Evolutionary conservation across 768 basidiomycete species (phyloP), one percentile per base, ranked within the genome.

Genomic region (Tulasnella sp.): DNA sequence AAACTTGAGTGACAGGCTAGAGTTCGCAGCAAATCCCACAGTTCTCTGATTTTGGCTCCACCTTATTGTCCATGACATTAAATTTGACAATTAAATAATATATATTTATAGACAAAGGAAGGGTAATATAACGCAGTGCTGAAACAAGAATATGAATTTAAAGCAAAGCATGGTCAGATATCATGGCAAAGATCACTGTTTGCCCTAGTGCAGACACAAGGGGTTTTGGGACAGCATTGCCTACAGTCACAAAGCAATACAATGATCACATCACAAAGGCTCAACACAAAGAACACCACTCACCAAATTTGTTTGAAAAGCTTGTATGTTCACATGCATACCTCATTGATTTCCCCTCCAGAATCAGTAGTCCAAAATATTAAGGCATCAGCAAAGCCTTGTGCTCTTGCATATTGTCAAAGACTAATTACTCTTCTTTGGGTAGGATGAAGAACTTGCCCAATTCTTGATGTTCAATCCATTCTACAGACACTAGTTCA

Each of bases 321-420:
- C 77, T 77, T 9, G 11, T 5, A 23, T 2, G 3, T 75, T 67
- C 42, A 26, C 2, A 51, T 20, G 86, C 89, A 78, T 78, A 93
- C 93, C 79, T 92, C 90, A 0, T 85, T 82, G 3, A 81, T 77
- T 5, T 82, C 5, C 2, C 13, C 29, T 29, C 13, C 29, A 67
- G 61, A 81, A 44, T 88, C 86, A 3, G 82, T 84, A 0, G 91
- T 91, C 70, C 86, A 80, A 78, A 94, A 92, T 20, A 86, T 79
- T 79, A 92, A 93, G 46, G 84, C 55, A 79, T 94, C 93, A 0
- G 92, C 91, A 80, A 94, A 94, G 0, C 93, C 93, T 84, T 94
- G 93, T 0, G 90, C 88, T 32, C 93, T 87, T 23, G 92, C 92
- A 69, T 87, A 88, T 81, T 93, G 92, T 35, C 88, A 85, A 15